These are phyloP conservation scores for Saccharomycopsis phalli DNA, from an alignment of 1,139 yeast genomes.

Conservation along the genomic window DNA sequence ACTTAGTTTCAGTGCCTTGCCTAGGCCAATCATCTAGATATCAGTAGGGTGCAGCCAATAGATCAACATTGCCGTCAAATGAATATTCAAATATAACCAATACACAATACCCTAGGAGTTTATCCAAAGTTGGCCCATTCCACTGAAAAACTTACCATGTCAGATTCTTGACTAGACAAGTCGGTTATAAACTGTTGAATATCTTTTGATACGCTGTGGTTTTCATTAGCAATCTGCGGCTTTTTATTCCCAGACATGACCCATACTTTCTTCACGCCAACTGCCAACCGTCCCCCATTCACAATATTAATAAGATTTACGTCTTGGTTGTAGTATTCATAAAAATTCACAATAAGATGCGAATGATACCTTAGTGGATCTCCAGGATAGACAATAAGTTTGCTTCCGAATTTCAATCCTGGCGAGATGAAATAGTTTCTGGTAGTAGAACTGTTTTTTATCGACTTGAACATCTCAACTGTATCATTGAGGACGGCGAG, in stretches of 20 bases:
- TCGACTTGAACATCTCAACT: conserved; percentile 1
- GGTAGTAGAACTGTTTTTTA: conserved; percentile 29
- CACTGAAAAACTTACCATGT: conserved; percentile 42
- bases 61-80: too few relatives aligned
- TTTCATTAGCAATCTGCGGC: conserved; percentile 4
- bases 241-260: conserved; percentile 42
- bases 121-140: conserved; percentile 83
- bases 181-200: not conserved
- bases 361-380: conserved; percentile 90
- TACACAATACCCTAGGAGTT: conserved; percentile 5
- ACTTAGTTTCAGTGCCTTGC: too few relatives aligned
- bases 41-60: too few relatives aligned
- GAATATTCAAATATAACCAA: too few relatives aligned
- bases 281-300: conserved; percentile 83
- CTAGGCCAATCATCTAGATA: too few relatives aligned
- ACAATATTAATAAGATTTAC: conserved; percentile 50
- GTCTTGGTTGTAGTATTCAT: conserved; percentile 40
- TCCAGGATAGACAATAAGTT: conserved; percentile 85
- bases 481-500: conserved; percentile 22
- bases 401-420: conserved; percentile 87
- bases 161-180: conserved; percentile 15
- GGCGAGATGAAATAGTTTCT: conserved; percentile 58
- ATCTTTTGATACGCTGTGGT: conserved; percentile 1
- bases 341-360: conserved; percentile 61
- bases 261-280: conserved; percentile 86